phyloP scores from a whole-genome alignment of 805 yeast species.

The Ogataea nitratoaversa region DNA sequence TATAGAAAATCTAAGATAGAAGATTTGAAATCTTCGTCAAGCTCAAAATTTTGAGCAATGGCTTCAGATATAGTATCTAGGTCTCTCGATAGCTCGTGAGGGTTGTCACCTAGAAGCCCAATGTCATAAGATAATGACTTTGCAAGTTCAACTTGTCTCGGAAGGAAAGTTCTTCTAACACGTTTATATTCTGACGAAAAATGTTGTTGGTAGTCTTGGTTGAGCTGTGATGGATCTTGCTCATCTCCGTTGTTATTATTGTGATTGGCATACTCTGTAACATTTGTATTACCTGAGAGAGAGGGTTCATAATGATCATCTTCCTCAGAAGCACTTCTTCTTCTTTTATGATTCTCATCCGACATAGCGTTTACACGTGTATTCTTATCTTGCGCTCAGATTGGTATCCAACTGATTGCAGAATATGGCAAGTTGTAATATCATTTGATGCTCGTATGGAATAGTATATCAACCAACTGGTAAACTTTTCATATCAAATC shows the following conservation, averaged over 20 bases:
- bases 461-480: no score
- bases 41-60: constrained; percentile 60
- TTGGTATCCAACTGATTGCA: no score
- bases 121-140: constrained; percentile 47
- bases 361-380: constrained; percentile 5
- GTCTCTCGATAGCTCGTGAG: constrained; percentile 35
- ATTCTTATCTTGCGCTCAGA: not conserved
- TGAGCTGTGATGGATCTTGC: not conserved
- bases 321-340: constrained; percentile 13
- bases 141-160: constrained; percentile 32
- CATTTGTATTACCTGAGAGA: not conserved
- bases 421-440: no score
- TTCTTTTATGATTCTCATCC: constrained; percentile 10
- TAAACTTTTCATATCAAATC: no score
- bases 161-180: constrained; percentile 12
- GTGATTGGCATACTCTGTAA: no score
- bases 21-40: constrained; percentile 53
- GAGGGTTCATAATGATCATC: constrained; percentile 11
- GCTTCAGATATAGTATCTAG: constrained; percentile 66
- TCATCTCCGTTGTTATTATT: no score
- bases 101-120: constrained; percentile 54
- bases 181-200: constrained; percentile 10
- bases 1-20: constrained; percentile 59
- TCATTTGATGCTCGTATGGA: no score
- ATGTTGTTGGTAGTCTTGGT: not conserved